Base-by-base conservation (phyloP, 441 rosid genomes). In the Jatropha multifida region DNA sequence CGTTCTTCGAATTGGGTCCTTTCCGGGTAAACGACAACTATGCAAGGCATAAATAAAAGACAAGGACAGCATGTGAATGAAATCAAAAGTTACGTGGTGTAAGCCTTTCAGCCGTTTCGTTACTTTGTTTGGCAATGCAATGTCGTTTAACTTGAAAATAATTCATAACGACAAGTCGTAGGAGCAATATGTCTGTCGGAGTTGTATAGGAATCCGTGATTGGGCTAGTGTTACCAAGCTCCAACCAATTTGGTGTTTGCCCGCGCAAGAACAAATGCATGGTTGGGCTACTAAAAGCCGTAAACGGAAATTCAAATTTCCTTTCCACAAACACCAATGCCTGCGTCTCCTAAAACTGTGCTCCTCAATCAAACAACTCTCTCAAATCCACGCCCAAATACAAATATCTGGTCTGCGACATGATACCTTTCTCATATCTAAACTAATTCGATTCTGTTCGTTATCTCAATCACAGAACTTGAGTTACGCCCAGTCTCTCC, bases 331-430 rank as follows among this genome's bases (percentile, higher is more conserved):
- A 77, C 89, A 82, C 72, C 83, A 83, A 58, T 82, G 83, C 68
- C 78, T 92, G 42, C 17, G 80, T 63, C 75, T 90, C 58, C 83
- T 93, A 72, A 85, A 82, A 63, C 83, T 81, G 54, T 89, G 89
- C 73, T 79, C 86, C 4, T 88, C 96, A 5, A 46, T 79, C 52
- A 78, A 75, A 69, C 96, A 89, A 48, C 80, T 87, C 69, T 70
- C 70, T 66, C 91, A 91, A 83, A 82, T 90, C 77, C 88, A 89
- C 38, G 87, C 91, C 37, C 97, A 91, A 68, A 52, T 91, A 69
- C 79, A 74, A 17, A 72, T 87, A 81, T 87, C 76, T 9, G 83
- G 86, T 75, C 91, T 91, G 64, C 89, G 78, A 66, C 71, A 75
- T 27, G 88, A 88, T 72, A 55, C 81, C 76, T 87, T 77, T 74